Percentiles rank a stretch among this genome's conserved stretches.
These are phyloP conservation scores for Vitis hybrid DNA, from an alignment of 177 flowering plant genomes.

Conservation along the genomic window DNA sequence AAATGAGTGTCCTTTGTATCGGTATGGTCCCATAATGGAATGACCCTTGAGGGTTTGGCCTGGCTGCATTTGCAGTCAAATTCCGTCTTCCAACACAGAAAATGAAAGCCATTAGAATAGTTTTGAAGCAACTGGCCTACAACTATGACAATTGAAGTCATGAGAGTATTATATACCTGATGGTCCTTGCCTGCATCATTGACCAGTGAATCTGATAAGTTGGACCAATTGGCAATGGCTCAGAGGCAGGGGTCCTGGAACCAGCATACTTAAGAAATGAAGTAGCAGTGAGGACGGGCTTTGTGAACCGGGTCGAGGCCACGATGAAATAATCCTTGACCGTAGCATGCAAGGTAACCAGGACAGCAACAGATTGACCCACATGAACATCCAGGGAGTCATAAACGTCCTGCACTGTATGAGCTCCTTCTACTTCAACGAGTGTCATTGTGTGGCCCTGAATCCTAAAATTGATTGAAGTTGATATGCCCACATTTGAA, in stretches of 20 bases:
- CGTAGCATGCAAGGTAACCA: slow-evolving; percentile 28
- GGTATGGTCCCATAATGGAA: slow-evolving; percentile 51
- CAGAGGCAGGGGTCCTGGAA: slow-evolving; percentile 28
- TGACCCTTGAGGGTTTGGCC: slow-evolving; percentile 71
- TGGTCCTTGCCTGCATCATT: slow-evolving; percentile 58
- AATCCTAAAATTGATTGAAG: slow-evolving; percentile 54
- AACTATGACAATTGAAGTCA: neutral
- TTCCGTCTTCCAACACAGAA: slow-evolving; percentile 30
- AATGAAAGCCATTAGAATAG: neutral
- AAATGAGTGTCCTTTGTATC: slow-evolving; percentile 28
- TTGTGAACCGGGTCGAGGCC: slow-evolving; percentile 54
- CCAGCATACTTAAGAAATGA: slow-evolving; percentile 41
- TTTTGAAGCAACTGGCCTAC: neutral
- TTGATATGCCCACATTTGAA: slow-evolving; percentile 43
- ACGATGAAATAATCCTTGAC: slow-evolving; percentile 42
- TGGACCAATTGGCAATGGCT: slow-evolving; percentile 38
- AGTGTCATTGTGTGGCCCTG: slow-evolving; percentile 46
- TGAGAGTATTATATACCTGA: slow-evolving; percentile 32
- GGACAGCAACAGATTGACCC: slow-evolving; percentile 45
- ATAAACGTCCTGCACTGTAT: slow-evolving; percentile 40
- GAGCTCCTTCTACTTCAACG: slow-evolving; percentile 58
- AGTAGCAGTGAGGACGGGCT: slow-evolving; percentile 30
- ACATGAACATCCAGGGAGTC: slow-evolving; percentile 51
- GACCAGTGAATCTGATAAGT: slow-evolving; percentile 49
- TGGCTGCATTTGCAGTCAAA: slow-evolving; percentile 64